Evolutionary conservation across 2,329 filamentous ascomycete genomes (phyloP), one percentile per base, ranked within the genome.

Genomic region (Cryoendolithus antarcticus): DNA sequence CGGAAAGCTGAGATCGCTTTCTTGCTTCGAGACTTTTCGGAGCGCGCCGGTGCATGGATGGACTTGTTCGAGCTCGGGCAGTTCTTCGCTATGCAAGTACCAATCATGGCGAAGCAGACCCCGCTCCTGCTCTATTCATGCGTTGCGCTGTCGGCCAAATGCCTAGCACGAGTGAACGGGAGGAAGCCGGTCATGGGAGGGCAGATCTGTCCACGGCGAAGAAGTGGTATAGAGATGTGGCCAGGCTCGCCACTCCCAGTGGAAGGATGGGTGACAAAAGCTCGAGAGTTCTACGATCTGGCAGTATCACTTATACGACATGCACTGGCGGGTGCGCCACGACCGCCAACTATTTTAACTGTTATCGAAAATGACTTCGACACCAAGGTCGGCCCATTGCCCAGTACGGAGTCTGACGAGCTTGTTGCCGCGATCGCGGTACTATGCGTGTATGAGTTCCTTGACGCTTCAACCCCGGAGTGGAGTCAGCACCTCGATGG

Each of bases 401-500:
- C 29, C 50, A 52, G 62, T 29, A 64, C 64, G 35, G 67, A 67
- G 45, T 63, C 68, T 3, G 75, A 80, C 46, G 75, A 81, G 42
- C 65, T 80, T 3, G 63, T 80, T 13, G 75, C 76, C 6, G 75
- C 77, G 2, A 76, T 76, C 2, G 75, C 77, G 0, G 80, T 82
- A 9, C 57, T 82, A 2, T 80, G 75, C 42, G 72, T 77, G 0
- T 81, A 80, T 51, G 77, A 82, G 45, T 75, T 80, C 42, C 62
- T 81, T n/a, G 75, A 80, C 53, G 72, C 74, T 1, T 77, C 74
- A 1, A 71, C 70, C 2, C 66, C 67, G 0, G 75, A 76, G 12
- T 82, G 76, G 76, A 69, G 71, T 27, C 66, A 74, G 3, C 78
- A 82, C 59, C 59, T 82, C 4, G 79, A 74, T 47, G 77, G 76